A percentile compares a stretch with the other conserved stretches of the same genome.
Conservation (phyloP, 495 filamentous ascomycete species). For the Penicillium canariense region DNA sequence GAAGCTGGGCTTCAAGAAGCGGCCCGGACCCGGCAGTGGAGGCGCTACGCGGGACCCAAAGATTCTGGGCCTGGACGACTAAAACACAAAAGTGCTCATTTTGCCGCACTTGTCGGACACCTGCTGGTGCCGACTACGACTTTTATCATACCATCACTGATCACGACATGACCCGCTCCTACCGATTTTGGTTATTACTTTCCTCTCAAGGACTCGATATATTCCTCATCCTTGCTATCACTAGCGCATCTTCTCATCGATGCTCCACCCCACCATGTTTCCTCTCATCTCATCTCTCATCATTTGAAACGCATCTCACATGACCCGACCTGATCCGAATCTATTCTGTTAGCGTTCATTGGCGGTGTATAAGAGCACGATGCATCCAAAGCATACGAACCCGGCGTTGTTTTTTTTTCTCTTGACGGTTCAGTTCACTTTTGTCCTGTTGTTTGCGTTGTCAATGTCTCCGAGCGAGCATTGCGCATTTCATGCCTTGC, state of each 20-base stretch:
- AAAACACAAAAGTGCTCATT: conserved; percentile 13
- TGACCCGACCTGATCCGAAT: conserved; percentile 16
- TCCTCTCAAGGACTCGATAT: not conserved
- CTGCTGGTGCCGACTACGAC: not conserved
- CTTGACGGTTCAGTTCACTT: not conserved
- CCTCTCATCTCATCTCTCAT: not conserved
- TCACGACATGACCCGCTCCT: not conserved
- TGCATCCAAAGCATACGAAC: conserved; percentile 31
- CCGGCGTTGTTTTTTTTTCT: conserved; percentile 30
- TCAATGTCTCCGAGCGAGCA: conserved; percentile 14
- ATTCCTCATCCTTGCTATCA: not conserved
- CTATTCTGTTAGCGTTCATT: conserved; percentile 28
- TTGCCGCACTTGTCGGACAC: not conserved
- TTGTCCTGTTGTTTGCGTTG: conserved; percentile 4
- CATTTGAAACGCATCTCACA: conserved; percentile 16
- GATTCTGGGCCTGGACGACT: conserved; percentile 35
- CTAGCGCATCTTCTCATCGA: conserved; percentile 11
- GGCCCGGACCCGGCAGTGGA: conserved; percentile 36
- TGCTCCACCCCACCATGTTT: conserved; percentile 1
- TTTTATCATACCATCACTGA: too few relatives aligned
- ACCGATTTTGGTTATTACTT: too few relatives aligned
- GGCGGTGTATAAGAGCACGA: conserved; percentile 35
- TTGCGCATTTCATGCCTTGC: conserved; percentile 9
- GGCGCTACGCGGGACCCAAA: conserved; percentile 33
- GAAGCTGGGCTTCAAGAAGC: conserved; percentile 69